These are phyloP conservation scores for Chlamydomonas eustigma DNA, from an alignment of 139 green algal species.

Conservation along the genomic window DNA sequence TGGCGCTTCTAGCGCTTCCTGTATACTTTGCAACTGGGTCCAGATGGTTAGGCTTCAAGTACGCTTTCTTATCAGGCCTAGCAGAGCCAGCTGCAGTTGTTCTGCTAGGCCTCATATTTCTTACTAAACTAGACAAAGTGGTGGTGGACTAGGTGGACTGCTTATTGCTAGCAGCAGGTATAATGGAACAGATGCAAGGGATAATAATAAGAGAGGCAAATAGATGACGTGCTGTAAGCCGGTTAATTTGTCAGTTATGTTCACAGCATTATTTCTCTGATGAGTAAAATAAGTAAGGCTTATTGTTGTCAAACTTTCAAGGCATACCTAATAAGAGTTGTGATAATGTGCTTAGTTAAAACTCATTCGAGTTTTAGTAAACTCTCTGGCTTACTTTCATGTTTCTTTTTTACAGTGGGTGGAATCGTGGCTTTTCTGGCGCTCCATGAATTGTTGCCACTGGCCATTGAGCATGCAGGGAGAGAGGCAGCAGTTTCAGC, in stretches of 20 bases:
- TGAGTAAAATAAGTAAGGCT: too few relatives aligned
- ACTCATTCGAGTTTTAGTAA: too few relatives aligned
- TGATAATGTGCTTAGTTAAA: too few relatives aligned
- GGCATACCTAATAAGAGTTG: too few relatives aligned
- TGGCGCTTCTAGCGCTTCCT: slow-evolving; percentile 88
- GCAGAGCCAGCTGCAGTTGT: slow-evolving; percentile 65
- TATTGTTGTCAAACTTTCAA: too few relatives aligned
- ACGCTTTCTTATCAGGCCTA: slow-evolving; percentile 24
- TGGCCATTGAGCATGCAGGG: slow-evolving; percentile 57
- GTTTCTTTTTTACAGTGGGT: too few relatives aligned
- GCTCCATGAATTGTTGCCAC: slow-evolving; percentile 63
- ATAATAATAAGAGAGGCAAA: too few relatives aligned
- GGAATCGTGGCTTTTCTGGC: slow-evolving; percentile 69
- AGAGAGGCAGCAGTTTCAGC: slow-evolving; percentile 15
- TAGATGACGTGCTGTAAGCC: too few relatives aligned
- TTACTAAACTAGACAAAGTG: slow-evolving; percentile 31
- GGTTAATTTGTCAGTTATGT: too few relatives aligned
- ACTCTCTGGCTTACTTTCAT: too few relatives aligned
- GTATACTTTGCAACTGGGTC: slow-evolving; percentile 84
- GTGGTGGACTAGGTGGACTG: slow-evolving; percentile 29
- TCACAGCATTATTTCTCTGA: too few relatives aligned
- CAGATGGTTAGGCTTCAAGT: slow-evolving; percentile 44
- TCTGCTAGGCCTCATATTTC: slow-evolving; percentile 50
- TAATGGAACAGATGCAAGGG: not conserved
- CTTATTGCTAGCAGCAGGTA: slow-evolving; percentile 23